phyloP scores from a whole-genome alignment of 177 flowering plant species.

The Vitis hybrid region DNA sequence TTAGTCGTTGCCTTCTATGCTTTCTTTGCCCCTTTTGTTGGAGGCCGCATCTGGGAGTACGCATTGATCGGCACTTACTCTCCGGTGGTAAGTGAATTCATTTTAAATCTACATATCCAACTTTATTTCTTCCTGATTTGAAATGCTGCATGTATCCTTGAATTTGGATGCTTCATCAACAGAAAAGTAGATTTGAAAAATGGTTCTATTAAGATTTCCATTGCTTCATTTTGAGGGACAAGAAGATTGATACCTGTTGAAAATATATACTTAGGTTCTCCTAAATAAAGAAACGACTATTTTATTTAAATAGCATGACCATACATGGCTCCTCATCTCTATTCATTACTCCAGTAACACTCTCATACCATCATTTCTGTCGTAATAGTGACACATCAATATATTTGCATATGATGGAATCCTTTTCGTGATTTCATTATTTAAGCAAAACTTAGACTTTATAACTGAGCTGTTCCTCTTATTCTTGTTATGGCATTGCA shows the following conservation, averaged over 20 bases:
- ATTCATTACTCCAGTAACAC: background rate
- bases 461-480: background rate
- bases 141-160: background rate
- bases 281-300: background rate
- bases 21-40: slow-evolving; percentile 96
- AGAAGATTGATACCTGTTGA: background rate
- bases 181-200: background rate
- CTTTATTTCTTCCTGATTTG: background rate
- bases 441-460: background rate
- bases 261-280: background rate
- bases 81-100: slow-evolving; percentile 66
- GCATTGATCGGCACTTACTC: slow-evolving; percentile 58
- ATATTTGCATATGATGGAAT: background rate
- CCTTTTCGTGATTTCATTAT: background rate
- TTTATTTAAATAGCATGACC: background rate
- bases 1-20: slow-evolving; percentile 91
- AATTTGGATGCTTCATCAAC: too few species aligned
- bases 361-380: background rate
- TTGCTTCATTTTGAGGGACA: background rate
- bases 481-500: slow-evolving; percentile 30
- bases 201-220: background rate
- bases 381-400: background rate
- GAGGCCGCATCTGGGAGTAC: slow-evolving; percentile 76
- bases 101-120: background rate
- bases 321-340: background rate